A percentile compares a stretch with the other conserved stretches of the same genome.
phyloP scores from a whole-genome alignment of 2,329 filamentous ascomycete genomes.

The Aspergillus awamori region DNA sequence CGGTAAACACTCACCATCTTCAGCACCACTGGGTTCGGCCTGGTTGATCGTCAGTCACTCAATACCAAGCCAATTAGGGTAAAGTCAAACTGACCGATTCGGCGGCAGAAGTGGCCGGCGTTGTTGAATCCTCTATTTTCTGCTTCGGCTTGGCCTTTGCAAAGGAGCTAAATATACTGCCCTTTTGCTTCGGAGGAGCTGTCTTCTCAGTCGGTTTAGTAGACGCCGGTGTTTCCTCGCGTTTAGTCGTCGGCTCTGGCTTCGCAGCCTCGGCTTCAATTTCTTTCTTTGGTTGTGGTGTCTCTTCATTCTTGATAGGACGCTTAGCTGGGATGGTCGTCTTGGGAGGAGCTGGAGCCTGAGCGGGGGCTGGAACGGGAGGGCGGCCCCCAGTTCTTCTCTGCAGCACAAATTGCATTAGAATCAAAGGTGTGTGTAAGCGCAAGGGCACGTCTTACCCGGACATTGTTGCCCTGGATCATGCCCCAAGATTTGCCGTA shows the following conservation, averaged over 20 bases:
- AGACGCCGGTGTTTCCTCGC: conserved; percentile 34
- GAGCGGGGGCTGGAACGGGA: conserved; percentile 33
- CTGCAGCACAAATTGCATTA: conserved; percentile 31
- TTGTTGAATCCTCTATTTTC: conserved; percentile 47
- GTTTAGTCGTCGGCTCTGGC: conserved; percentile 21
- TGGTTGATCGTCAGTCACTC: conserved; percentile 23
- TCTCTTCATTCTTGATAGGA: conserved; percentile 33
- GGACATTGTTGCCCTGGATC: conserved; percentile 72
- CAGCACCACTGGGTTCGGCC: conserved; percentile 42
- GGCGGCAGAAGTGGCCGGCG: conserved; percentile 34
- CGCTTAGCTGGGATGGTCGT: conserved; percentile 44
- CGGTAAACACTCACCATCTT: conserved; percentile 51
- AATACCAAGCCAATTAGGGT: background rate
- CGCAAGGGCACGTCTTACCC: conserved; percentile 39
- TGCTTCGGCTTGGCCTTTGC: conserved; percentile 68
- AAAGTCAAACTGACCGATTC: conserved; percentile 41
- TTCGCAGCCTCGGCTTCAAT: conserved; percentile 25
- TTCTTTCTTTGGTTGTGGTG: conserved; percentile 27
- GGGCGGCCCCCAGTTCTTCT: conserved; percentile 52
- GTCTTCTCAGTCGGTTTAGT: conserved; percentile 43
- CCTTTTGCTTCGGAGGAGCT: conserved; percentile 57
- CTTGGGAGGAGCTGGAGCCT: conserved; percentile 37
- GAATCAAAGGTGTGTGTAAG: background rate
- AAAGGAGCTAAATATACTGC: conserved; percentile 77
- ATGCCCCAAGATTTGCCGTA: conserved; percentile 68